These are phyloP conservation scores for Silene conica DNA, from an alignment of 148 eudicot genomes.

Conservation along the genomic window DNA sequence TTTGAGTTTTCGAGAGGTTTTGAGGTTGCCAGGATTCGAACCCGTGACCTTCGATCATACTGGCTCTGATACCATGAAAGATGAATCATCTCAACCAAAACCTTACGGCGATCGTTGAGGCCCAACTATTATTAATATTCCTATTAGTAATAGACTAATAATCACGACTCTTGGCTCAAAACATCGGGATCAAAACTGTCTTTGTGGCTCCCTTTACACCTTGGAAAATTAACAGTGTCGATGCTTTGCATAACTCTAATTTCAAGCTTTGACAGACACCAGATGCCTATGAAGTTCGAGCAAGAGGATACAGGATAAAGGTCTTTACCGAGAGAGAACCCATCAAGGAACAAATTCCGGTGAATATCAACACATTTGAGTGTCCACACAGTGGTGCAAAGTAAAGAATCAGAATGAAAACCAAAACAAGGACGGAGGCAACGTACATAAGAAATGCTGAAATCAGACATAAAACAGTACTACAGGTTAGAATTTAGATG, in stretches of 20 bases:
- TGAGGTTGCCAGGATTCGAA: too few species aligned
- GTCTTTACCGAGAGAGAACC: slow-evolving; percentile 69
- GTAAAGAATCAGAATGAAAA: slow-evolving; percentile 47
- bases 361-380: slow-evolving; percentile 54
- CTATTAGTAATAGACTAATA: too few species aligned
- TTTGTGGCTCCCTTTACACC: neutral
- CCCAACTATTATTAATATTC: too few species aligned
- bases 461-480: slow-evolving; percentile 9
- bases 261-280: neutral
- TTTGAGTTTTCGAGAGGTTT: too few species aligned
- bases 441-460: slow-evolving; percentile 66
- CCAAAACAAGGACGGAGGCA: slow-evolving; percentile 49
- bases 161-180: neutral
- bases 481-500: slow-evolving; percentile 2
- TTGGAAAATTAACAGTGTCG: neutral
- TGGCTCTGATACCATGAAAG: too few species aligned
- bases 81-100: too few species aligned
- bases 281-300: slow-evolving; percentile 4
- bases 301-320: slow-evolving; percentile 1
- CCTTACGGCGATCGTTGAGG: too few species aligned
- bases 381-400: slow-evolving; percentile 54
- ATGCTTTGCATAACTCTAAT: neutral
- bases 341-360: slow-evolving; percentile 69
- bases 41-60: too few species aligned
- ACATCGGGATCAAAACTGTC: neutral